A percentile compares a stretch with the other conserved stretches of the same genome.
These are phyloP conservation scores for Zizania latifolia DNA, from an alignment of 176 grass and related monocot genomes.

Conservation along the genomic window DNA sequence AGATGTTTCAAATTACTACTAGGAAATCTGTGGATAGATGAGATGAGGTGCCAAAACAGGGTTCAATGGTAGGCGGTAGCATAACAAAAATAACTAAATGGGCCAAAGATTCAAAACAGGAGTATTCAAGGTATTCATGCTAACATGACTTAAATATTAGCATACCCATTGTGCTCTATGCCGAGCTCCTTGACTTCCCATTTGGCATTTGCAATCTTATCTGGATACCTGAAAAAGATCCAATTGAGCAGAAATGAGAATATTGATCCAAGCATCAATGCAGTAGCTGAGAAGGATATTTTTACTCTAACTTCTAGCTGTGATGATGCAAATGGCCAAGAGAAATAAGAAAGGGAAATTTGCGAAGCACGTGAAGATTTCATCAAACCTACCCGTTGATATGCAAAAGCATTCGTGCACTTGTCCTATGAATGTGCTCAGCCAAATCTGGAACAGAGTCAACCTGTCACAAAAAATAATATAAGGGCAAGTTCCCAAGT, in stretches of 20 bases:
- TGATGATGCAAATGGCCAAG: not conserved
- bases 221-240: slow-evolving; percentile 71
- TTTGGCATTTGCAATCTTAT: slow-evolving; percentile 97
- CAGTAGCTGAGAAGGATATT: slow-evolving; percentile 15
- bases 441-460: slow-evolving; percentile 85
- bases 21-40: slow-evolving; percentile 9
- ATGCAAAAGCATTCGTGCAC: slow-evolving; percentile 91
- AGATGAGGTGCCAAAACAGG: not conserved
- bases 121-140: slow-evolving; percentile 11
- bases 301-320: not conserved
- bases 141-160: slow-evolving; percentile 29
- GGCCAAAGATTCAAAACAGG: slow-evolving; percentile 1
- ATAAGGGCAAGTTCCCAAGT: not conserved
- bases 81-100: not conserved
- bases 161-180: slow-evolving; percentile 97
- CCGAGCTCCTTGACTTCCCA: slow-evolving; percentile 99
- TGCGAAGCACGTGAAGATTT: not conserved
- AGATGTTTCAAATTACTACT: not conserved
- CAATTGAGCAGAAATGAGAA: slow-evolving; percentile 2
- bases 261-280: slow-evolving; percentile 11
- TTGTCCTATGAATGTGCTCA: slow-evolving; percentile 87
- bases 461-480: slow-evolving; percentile 58
- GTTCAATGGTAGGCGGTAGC: slow-evolving; percentile 10
- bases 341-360: slow-evolving; percentile 4
- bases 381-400: slow-evolving; percentile 73